Percentiles rank a stretch among this genome's conserved stretches.
phyloP scores from a whole-genome alignment of 495 filamentous ascomycete genomes.

The Echria macrotheca region DNA sequence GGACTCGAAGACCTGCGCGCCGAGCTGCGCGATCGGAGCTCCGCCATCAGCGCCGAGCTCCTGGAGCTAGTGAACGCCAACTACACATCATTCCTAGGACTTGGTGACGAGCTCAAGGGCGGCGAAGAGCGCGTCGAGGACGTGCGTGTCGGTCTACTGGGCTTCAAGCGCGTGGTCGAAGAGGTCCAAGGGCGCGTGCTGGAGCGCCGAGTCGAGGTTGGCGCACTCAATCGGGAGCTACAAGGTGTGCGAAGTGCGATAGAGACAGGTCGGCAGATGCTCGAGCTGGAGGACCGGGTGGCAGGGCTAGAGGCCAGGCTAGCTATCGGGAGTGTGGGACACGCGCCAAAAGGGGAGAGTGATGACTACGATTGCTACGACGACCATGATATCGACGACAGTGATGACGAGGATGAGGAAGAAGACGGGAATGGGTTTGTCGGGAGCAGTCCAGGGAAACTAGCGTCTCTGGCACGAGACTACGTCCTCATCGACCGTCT shows the following conservation, averaged over 20 bases:
- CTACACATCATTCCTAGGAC: constrained; percentile 79
- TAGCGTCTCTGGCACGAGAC: constrained; percentile 39
- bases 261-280: constrained; percentile 56
- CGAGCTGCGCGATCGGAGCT: constrained; percentile 72
- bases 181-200: constrained; percentile 46
- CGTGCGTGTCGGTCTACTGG: constrained; percentile 77
- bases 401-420: constrained; percentile 24
- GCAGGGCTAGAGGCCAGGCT: constrained; percentile 71
- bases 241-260: constrained; percentile 34
- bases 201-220: constrained; percentile 40
- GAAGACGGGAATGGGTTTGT: constrained; percentile 22
- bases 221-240: constrained; percentile 38
- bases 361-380: constrained; percentile 26
- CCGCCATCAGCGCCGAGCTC: constrained; percentile 73
- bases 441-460: constrained; percentile 37
- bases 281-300: constrained; percentile 66
- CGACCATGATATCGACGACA: constrained; percentile 19
- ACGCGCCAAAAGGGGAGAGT: constrained; percentile 25
- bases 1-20: constrained; percentile 89
- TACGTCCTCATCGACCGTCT: constrained; percentile 37
- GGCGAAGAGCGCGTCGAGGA: constrained; percentile 92
- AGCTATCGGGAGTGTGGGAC: constrained; percentile 32
- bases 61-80: constrained; percentile 91
- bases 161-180: constrained; percentile 73
- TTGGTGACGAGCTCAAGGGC: constrained; percentile 75